A percentile compares a stretch with the other conserved stretches of the same genome.
Conservation (phyloP, 2,329 filamentous ascomycete species). For the Pyrenophora seminiperda region DNA sequence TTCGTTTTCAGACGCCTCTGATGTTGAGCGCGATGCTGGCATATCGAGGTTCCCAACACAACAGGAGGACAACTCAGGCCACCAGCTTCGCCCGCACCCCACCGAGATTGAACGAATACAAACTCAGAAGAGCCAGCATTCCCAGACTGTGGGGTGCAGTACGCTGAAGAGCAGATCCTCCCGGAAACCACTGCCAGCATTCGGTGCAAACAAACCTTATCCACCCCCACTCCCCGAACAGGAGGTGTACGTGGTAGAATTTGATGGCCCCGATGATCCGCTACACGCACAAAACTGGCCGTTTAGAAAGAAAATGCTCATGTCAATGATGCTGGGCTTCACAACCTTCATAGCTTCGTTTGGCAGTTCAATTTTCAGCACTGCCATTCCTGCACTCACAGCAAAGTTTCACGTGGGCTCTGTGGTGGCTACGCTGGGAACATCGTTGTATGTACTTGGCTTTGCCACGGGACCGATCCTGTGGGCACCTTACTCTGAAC, state of each 20-base stretch:
- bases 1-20: slow-evolving; percentile 50
- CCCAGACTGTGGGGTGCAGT: slow-evolving; percentile 67
- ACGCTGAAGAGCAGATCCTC: slow-evolving; percentile 55
- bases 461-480: slow-evolving; percentile 55
- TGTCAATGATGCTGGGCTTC: slow-evolving; percentile 71
- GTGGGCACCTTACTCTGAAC: slow-evolving; percentile 59
- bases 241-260: slow-evolving; percentile 76
- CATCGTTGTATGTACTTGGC: slow-evolving; percentile 56
- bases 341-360: slow-evolving; percentile 73
- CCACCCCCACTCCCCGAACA: slow-evolving; percentile 71
- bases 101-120: slow-evolving; percentile 74
- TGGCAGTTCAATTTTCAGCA: slow-evolving; percentile 56
- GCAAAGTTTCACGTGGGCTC: slow-evolving; percentile 52
- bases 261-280: slow-evolving; percentile 82
- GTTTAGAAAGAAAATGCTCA: slow-evolving; percentile 73
- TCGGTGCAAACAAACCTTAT: slow-evolving; percentile 76
- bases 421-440: slow-evolving; percentile 58
- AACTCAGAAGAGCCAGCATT: slow-evolving; percentile 73
- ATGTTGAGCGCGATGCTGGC: slow-evolving; percentile 47
- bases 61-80: slow-evolving; percentile 58
- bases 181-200: slow-evolving; percentile 65
- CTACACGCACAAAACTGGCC: slow-evolving; percentile 89
- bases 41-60: slow-evolving; percentile 69
- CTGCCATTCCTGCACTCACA: slow-evolving; percentile 42
- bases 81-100: slow-evolving; percentile 66